A percentile compares a stretch with the other conserved stretches of the same genome.
Evolutionary conservation across 331 rosid genomes (phyloP).

Genomic region (Malus hybrid): DNA sequence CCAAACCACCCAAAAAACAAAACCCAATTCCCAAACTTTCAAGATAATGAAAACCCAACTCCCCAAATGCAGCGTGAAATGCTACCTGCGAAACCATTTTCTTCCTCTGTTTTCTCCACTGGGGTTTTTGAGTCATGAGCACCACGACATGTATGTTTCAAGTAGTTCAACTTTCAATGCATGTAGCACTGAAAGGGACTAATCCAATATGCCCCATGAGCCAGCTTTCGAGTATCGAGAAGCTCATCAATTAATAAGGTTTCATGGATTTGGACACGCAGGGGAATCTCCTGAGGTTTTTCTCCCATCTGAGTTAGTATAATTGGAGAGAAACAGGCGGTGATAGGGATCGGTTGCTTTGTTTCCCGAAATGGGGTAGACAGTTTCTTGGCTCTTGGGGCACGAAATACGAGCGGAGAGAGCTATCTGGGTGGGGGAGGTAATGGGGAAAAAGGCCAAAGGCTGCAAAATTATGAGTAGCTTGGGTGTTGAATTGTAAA

Average conservation of each 20-base stretch:
- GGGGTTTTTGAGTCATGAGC: not conserved
- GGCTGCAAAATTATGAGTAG: constrained; percentile 1
- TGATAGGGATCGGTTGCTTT: not conserved
- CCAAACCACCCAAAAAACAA: not conserved
- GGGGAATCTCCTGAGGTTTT: constrained; percentile 6
- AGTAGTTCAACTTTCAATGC: not conserved
- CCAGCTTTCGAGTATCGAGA: not conserved
- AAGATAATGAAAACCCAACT: not conserved
- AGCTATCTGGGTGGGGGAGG: not conserved
- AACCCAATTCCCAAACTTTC: not conserved
- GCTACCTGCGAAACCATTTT: constrained; percentile 5
- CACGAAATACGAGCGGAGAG: constrained; percentile 6
- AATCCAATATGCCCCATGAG: not conserved
- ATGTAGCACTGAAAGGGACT: not conserved
- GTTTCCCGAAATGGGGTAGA: not conserved
- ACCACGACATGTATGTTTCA: not conserved
- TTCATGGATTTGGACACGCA: constrained; percentile 12
- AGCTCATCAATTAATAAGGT: not conserved
- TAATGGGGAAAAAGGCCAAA: not conserved
- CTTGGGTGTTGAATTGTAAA: not conserved
- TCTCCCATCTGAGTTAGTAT: not conserved
- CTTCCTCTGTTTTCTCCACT: not conserved
- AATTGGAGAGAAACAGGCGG: not conserved
- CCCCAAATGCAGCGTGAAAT: not conserved
- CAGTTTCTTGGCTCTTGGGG: not conserved